Percentiles rank a stretch among this genome's conserved stretches.
These are phyloP conservation scores for Fusarium ramigenum DNA, from an alignment of 2,329 filamentous ascomycete genomes.

Conservation along the genomic window DNA sequence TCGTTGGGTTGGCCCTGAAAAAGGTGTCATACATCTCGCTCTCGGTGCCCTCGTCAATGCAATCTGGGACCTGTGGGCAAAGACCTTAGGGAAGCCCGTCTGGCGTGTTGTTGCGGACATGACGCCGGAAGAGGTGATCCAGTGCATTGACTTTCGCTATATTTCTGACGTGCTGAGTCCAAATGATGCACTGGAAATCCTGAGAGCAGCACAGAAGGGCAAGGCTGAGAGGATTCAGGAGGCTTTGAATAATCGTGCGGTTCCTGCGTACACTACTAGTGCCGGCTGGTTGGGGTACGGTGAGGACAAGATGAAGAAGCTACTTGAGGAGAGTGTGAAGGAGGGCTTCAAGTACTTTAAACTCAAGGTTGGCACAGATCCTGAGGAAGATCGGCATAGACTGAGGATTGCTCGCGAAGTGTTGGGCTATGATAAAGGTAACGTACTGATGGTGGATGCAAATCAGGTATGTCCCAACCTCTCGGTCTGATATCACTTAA, in stretches of 20 bases:
- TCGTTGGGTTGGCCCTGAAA: constrained; percentile 93
- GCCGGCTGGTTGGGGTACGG: neutral
- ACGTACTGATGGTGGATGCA: neutral
- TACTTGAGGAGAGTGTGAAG: neutral
- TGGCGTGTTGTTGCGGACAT: constrained; percentile 92
- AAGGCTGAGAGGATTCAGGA: neutral
- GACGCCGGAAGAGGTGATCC: constrained; percentile 84
- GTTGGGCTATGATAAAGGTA: neutral
- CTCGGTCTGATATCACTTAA: accelerated
- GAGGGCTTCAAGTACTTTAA: neutral
- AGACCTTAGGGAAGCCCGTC: constrained; percentile 83
- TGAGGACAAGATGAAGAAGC: neutral
- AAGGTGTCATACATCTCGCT: constrained; percentile 91
- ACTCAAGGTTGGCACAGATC: neutral
- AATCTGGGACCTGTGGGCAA: constrained; percentile 97
- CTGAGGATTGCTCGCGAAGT: neutral
- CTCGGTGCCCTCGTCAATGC: constrained; percentile 90
- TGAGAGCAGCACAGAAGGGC: neutral
- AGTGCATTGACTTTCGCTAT: constrained; percentile 91
- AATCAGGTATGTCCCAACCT: neutral
- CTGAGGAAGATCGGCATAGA: neutral
- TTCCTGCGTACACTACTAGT: neutral
- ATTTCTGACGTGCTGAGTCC: constrained; percentile 74
- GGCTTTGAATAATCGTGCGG: neutral
- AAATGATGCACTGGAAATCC: neutral